phyloP scores from a whole-genome alignment of 2,329 filamentous ascomycete genomes.

The Colletotrichum sp. region DNA sequence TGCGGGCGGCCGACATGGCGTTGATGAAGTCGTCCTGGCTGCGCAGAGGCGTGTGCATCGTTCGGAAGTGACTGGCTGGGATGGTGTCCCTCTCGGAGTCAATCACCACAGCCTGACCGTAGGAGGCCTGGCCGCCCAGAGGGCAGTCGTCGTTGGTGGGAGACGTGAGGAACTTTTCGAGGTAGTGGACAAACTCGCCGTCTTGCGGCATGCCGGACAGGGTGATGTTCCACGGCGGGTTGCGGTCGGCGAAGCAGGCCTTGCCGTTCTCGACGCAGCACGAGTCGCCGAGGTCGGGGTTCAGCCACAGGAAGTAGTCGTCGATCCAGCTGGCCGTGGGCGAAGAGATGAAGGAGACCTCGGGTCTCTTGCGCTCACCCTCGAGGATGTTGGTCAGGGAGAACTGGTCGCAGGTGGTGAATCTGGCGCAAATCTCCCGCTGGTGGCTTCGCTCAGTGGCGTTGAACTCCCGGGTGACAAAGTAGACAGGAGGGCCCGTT shows the following conservation, averaged over 20 bases:
- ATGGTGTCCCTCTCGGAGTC: constrained; percentile 71
- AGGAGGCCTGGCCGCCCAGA: constrained; percentile 86
- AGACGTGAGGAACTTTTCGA: constrained; percentile 80
- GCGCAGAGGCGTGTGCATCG: constrained; percentile 83
- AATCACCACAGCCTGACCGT: constrained; percentile 83
- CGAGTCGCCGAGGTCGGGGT: constrained; percentile 77
- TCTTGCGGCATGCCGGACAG: constrained; percentile 92
- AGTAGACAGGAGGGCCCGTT: constrained; percentile 92
- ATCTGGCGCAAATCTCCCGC: constrained; percentile 87
- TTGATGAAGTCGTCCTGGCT: constrained; percentile 93
- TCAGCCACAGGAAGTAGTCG: constrained; percentile 88
- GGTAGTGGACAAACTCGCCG: constrained; percentile 86
- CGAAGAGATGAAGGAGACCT: constrained; percentile 86
- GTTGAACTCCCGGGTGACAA: constrained; percentile 85
- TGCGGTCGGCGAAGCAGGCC: constrained; percentile 79
- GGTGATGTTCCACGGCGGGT: constrained; percentile 87
- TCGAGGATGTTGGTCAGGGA: constrained; percentile 92
- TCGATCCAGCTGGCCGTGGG: constrained; percentile 95
- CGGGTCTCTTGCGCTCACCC: constrained; percentile 87
- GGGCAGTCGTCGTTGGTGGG: constrained; percentile 86
- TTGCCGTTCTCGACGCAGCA: constrained; percentile 74
- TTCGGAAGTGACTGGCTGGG: constrained; percentile 88
- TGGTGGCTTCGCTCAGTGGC: constrained; percentile 78
- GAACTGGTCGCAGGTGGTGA: constrained; percentile 83
- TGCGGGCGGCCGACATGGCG: constrained; percentile 86